Evolutionary conservation across 768 basidiomycete genomes (phyloP).

Genomic region (Hebeloma cylindrosporum): DNA sequence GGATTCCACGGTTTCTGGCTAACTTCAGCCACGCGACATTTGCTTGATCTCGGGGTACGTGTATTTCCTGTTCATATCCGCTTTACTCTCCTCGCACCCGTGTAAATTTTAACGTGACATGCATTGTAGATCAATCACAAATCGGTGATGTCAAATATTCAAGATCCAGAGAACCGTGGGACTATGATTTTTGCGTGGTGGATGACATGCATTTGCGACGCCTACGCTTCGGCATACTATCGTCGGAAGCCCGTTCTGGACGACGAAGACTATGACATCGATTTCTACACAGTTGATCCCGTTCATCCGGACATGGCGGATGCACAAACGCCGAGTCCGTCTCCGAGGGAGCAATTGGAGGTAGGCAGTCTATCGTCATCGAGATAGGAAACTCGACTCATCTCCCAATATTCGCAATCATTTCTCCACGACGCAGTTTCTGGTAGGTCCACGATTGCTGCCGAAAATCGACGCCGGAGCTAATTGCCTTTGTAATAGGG

Average conservation of each 20-base stretch:
- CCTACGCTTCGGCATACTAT: conserved; percentile 81
- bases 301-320: conserved; percentile 49
- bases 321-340: conserved; percentile 47
- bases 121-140: no score
- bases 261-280: conserved; percentile 88
- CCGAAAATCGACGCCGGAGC: conserved; percentile 6
- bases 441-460: conserved; percentile 47
- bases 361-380: conserved; percentile 35
- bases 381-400: conserved; percentile 5
- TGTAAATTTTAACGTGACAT: conserved; percentile 6
- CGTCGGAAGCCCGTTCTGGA: conserved; percentile 83
- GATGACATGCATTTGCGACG: conserved; percentile 87
- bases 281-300: conserved; percentile 79
- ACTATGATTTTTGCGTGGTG: conserved; percentile 94
- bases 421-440: conserved; percentile 44
- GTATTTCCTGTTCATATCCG: conserved; percentile 15
- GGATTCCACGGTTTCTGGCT: conserved; percentile 89
- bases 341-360: conserved; percentile 79
- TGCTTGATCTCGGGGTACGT: conserved; percentile 72
- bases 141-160: no score
- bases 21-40: conserved; percentile 71
- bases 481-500: conserved; percentile 47
- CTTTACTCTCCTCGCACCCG: conserved; percentile 5
- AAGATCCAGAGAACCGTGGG: conserved; percentile 72
- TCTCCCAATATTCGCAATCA: conserved; percentile 1